Evolutionary conservation across 1,139 yeast species (phyloP), one percentile per base, ranked within the genome.

Genomic region (Blastobotrys elegans): DNA sequence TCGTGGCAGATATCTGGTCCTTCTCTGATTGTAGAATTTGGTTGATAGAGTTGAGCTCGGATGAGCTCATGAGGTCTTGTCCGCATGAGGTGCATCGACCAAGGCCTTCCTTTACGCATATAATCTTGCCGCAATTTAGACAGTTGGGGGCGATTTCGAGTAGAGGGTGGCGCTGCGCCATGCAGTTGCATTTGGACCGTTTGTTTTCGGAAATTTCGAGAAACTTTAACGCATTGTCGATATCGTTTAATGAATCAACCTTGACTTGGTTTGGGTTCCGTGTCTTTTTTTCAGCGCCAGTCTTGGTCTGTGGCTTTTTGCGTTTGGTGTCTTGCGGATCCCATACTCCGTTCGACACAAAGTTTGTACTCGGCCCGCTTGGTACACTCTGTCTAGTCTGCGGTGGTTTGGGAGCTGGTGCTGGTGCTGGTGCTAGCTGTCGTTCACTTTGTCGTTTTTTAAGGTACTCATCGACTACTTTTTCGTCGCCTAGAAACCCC

Each of bases 81-180:
- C 89, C 88, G 68, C 98, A 92, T 54, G 70, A 85, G 2, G 94
- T 77, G 62, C 99, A 94, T 3, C 94, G 94, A 47, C 89, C 88
- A 36, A 76, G 71, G 0, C 97, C 97, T 62, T 94, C 97, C 57
- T 82, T 82, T 2, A 76, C 75, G 68, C 99, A 94, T 2, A 92
- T 85, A 34, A 94, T 87, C 62, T 89, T 88, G 10, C 99, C 99
- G 66, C 99, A 94, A 50, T 84, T 82, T 39, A 92, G 68, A 60
- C 99, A 94, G 63, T 94, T 94, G 0, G 98, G 98, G 0, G 95
- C 92, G 50, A 86, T 75, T 50, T 86, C 94, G 56, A 88, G 85
- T 37, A 94, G 69, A 1, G 97, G 95, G 61, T 94, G 98, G 50
- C 85, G 72, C 1, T 85, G 79, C 5, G 69, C 75, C 60, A 65